phyloP scores from a whole-genome alignment of 225 moss, liverwort and hornwort genomes.

The Pseudoscleropodium purum region DNA sequence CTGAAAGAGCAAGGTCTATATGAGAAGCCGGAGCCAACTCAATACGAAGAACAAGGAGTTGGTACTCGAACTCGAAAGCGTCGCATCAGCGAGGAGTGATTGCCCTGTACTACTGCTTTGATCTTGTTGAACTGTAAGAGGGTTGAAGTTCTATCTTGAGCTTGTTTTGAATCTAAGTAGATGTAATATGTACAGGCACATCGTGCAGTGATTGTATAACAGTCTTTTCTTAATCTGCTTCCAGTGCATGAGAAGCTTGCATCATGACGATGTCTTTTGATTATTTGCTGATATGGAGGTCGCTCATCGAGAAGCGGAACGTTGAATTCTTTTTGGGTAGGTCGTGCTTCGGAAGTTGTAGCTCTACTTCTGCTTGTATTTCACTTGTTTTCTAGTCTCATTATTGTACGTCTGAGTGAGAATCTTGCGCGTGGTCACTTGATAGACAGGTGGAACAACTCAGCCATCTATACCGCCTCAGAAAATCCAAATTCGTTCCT shows the following conservation, averaged over 20 bases:
- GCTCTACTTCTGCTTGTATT: neutral
- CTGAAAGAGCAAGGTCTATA: slow-evolving; percentile 30
- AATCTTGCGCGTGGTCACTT: neutral
- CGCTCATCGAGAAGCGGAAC: neutral
- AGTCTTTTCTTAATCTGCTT: neutral
- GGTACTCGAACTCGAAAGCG: slow-evolving; percentile 29
- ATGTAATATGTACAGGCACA: neutral
- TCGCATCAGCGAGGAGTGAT: slow-evolving; percentile 25
- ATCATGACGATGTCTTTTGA: neutral
- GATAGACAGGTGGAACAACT: neutral
- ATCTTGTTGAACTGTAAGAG: neutral
- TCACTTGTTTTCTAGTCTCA: neutral
- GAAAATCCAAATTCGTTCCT: neutral
- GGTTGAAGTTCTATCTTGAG: neutral
- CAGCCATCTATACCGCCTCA: neutral
- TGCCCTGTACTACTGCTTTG: neutral
- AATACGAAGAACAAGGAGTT: slow-evolving; percentile 39
- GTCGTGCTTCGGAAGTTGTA: neutral
- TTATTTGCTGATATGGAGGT: neutral
- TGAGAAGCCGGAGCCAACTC: slow-evolving; percentile 23
- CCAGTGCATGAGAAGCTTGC: neutral
- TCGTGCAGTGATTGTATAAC: neutral
- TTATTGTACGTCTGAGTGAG: neutral
- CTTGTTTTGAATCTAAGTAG: neutral
- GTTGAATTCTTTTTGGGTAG: neutral